Evolutionary conservation across 495 filamentous ascomycete species (phyloP), one percentile per base, ranked within the genome.

Genomic region (Trichoderma orchidacearum): DNA sequence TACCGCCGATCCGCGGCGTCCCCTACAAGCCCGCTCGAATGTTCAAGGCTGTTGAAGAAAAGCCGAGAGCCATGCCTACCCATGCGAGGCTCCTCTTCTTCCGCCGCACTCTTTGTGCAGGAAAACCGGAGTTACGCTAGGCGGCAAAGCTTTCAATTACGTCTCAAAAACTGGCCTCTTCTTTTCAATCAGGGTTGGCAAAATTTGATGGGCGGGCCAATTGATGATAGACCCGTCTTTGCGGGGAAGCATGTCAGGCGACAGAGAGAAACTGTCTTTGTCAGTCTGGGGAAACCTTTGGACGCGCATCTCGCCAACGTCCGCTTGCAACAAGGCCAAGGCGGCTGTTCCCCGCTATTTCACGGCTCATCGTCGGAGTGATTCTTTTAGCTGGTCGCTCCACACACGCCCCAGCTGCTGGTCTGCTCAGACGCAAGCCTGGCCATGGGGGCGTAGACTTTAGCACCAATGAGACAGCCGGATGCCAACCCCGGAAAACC

Each of bases 171-270:
- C 41, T 25, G 15, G 41, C 41, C 23, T 48, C 15, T 3, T 1
- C 8, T 48, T 27, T 3, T 1, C 8, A 18, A 18, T 27, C 18
- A 48, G 41, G 38, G 38, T 48, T 48, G 38, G 11, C 38, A 48
- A 8, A 9, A 27, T 9, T 15, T 9, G 11, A 23, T 25, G 13
- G 34, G 34, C 34, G 7, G 17, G 34, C 13, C 9, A 36, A 36
- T 36, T 27, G 41, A 9, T n/a, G 12, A 35, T 11, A 11, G 32
- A 48, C 21, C 21, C 41, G 41, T 48, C 41, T 48, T 48, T 48
- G 41, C 41, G 41, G 41, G 41, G 41, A 48, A 48, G 41, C 41
- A 48, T 48, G 41, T 48, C 41, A 48, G 41, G 21, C 41, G 41
- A 48, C 41, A 15, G 27, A 23, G 8, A 25, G 41, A 13, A 48